Conservation (phyloP, 441 rosid genomes). For the Cnidoscolus chayamansa region DNA sequence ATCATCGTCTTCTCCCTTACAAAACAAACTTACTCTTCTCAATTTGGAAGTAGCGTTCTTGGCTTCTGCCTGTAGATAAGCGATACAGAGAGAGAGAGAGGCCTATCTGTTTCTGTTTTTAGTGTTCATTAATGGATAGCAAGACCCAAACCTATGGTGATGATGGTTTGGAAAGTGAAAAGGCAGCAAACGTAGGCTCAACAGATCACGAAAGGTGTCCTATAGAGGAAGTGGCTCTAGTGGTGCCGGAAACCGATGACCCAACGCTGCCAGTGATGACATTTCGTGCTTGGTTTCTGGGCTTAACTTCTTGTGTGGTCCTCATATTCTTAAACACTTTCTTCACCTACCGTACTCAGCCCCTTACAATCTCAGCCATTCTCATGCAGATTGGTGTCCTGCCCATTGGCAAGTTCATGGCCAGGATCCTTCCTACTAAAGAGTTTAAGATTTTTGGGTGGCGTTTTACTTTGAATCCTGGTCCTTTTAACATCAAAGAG, state of each 20-base stretch:
- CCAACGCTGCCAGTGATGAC: slow-evolving; percentile 86
- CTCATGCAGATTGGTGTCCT: slow-evolving; percentile 88
- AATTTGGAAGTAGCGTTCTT: not conserved
- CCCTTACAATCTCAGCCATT: slow-evolving; percentile 85
- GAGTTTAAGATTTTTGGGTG: slow-evolving; percentile 42
- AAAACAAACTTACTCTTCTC: slow-evolving; percentile 9
- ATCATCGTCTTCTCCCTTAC: not conserved
- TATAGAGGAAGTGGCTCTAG: slow-evolving; percentile 82
- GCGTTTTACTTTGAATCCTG: slow-evolving; percentile 71
- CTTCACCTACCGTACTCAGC: slow-evolving; percentile 94
- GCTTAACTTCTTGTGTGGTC: slow-evolving; percentile 55
- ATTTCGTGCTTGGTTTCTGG: slow-evolving; percentile 88
- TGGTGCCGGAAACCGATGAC: slow-evolving; percentile 93
- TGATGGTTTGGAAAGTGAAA: slow-evolving; percentile 30
- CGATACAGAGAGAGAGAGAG: not conserved
- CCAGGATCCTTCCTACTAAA: slow-evolving; percentile 53
- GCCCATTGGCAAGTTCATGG: slow-evolving; percentile 92
- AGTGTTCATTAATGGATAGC: slow-evolving; percentile 30
- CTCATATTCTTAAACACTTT: slow-evolving; percentile 96
- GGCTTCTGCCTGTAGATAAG: not conserved
- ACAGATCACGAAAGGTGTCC: slow-evolving; percentile 46
- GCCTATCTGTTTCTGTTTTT: not conserved
- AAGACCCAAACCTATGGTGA: slow-evolving; percentile 13
- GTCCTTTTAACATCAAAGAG: slow-evolving; percentile 91
- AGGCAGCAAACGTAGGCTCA: slow-evolving; percentile 15